Evolutionary conservation across 768 basidiomycete species (phyloP).

Genomic region (Leccinellum albellum): DNA sequence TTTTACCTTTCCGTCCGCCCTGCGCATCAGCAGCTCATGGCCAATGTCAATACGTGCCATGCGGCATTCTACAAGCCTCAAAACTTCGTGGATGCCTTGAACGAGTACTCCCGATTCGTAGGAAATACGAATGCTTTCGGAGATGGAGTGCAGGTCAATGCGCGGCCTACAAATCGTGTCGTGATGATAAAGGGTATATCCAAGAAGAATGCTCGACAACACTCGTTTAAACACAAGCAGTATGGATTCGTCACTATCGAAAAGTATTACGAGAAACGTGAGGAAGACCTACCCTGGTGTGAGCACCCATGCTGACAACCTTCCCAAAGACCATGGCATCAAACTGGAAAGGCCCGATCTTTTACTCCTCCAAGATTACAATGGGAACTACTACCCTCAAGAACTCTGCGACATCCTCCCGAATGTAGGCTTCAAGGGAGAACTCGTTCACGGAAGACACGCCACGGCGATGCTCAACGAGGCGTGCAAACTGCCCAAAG

Average conservation of each 20-base stretch:
- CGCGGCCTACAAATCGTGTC: constrained; percentile 60
- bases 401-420: constrained; percentile 47
- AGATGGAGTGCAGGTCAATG: constrained; percentile 59
- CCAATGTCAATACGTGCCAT: constrained; percentile 50
- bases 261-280: constrained; percentile 44
- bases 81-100: constrained; percentile 40
- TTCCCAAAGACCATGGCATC: constrained; percentile 37
- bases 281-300: constrained; percentile 4
- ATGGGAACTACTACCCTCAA: constrained; percentile 38
- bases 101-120: constrained; percentile 39
- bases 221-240: constrained; percentile 39
- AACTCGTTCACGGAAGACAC: constrained; percentile 40
- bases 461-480: constrained; percentile 45
- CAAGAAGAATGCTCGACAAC: constrained; percentile 31
- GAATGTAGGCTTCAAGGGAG: constrained; percentile 43
- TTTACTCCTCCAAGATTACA: constrained; percentile 38
- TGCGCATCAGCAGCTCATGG: constrained; percentile 45
- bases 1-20: constrained; percentile 41
- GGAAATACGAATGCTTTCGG: constrained; percentile 54
- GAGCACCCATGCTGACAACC: background rate
- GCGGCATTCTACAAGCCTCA: constrained; percentile 43
- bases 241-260: constrained; percentile 39
- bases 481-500: constrained; percentile 45
- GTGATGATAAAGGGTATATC: constrained; percentile 60
- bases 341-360: constrained; percentile 34